Evolutionary conservation across 352 stramenopile genomes (phyloP).

Genomic region (Globisporangium okanoganense): DNA sequence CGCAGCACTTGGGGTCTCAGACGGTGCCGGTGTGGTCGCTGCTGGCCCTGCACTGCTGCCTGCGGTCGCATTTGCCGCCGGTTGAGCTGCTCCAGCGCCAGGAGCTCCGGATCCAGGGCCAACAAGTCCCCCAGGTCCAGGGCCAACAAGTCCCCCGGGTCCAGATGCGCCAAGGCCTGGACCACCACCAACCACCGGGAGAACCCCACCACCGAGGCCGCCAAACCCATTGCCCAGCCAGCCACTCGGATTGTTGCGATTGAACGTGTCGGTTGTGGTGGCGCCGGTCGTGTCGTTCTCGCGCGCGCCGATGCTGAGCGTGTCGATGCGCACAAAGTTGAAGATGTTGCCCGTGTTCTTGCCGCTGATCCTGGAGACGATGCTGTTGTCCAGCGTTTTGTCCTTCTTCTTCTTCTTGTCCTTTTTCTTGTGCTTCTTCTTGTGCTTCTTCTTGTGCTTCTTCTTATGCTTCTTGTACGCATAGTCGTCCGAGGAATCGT

Average conservation of each 20-base stretch:
- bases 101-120: not conserved
- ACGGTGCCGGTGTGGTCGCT: not conserved
- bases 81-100: not conserved
- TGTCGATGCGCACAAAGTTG: slow-evolving; percentile 30
- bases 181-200: not conserved
- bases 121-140: not conserved
- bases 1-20: not conserved
- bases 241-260: not conserved
- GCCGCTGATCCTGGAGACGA: slow-evolving; percentile 24
- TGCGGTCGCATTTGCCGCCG: not conserved
- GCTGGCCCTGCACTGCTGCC: not conserved
- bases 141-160: not conserved
- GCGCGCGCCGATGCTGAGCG: slow-evolving; percentile 4
- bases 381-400: slow-evolving; percentile 15
- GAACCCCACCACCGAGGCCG: not conserved
- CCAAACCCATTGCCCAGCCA: not conserved
- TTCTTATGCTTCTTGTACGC: slow-evolving; percentile 2
- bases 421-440: slow-evolving; percentile 18
- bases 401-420: slow-evolving; percentile 12
- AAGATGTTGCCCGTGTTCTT: slow-evolving; percentile 42
- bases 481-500: not conserved
- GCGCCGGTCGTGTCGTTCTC: slow-evolving; percentile 2
- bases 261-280: not conserved
- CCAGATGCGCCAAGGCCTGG: not conserved
- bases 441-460: slow-evolving; percentile 16